Base-by-base conservation (phyloP, 345 rosid genomes). In the Raphanus raphanistrum region DNA sequence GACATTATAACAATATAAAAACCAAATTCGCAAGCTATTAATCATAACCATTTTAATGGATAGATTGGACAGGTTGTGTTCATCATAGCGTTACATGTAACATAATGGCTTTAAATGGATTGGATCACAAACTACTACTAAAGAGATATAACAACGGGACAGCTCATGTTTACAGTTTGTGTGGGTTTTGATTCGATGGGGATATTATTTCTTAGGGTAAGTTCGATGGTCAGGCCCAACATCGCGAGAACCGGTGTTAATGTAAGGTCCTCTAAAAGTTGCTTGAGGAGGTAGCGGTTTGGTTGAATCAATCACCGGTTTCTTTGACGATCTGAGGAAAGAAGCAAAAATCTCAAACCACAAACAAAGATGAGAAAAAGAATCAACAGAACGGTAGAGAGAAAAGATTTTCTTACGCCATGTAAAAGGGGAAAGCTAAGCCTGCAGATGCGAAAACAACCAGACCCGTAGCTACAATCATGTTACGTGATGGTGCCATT, bases 271-370 rank as follows among this genome's bases (percentile, higher is more conserved):
- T 68, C 99, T 82, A 57, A 91, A 95, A 64, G 99, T 90, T 55
- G 97, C 99, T 85, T 95, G 97, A 1, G 98, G 98, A 27, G 97
- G 92, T 62, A 95, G 82, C 0, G 98, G 88, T 81, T 92, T 92
- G 16, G 99, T 86, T 62, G 97, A 57, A 80, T 95, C 98, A 10
- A 93, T 88, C 73, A 92, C 93, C 4, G 96, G 92, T 36, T 66
- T 79, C 84, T 72, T 92, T 21, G 90, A 83, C 13, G 95, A 86
- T 80, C 98, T 90, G 86, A 57, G 31, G 15, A 10, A 4, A 50
- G 52, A 50, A 58, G 38, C 29, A 70, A 33, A 70, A 33, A 59
- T 57, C 12, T 17, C 55, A 67, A 0, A 4, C 8, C 5, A 41
- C 31, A 28, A 28, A 7, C 7, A 32, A 21, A 9, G 6, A 31